Base-by-base conservation (phyloP, 805 yeast species). In the Pichia thaimueangensis region DNA sequence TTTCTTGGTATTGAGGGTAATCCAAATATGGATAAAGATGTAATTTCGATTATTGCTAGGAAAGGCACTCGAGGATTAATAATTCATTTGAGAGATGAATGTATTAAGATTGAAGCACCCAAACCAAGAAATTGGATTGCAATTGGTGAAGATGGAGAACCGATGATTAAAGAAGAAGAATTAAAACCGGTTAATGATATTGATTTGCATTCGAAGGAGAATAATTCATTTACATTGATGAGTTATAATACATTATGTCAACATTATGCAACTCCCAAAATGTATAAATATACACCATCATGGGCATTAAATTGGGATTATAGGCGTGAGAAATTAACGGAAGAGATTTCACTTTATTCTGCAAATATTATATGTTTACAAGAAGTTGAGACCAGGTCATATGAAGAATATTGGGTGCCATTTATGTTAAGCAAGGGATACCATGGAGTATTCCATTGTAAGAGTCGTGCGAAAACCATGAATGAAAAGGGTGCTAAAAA, bases 261-360 rank as follows among this genome's bases (percentile, higher is more conserved):
- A 60, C 93, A 85, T 60, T 91, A 91, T 66, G 97, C 97, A 3
- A 87, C 96, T 4, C 75, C 93, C 17, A 83, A 80, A 59, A 73
- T 91, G 82, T 93, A 86, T 63, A 91, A 85, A 55, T 91, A 86
- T 59, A 88, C 97, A 1, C 97, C 97, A 19, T 78, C 95, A 2
- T 93, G 98, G 97, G 99, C 97, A 3, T 73, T 93, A 48, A 78
- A 80, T 41, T 91, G 97, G 97, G 84, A 84, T 11, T 88, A 82
- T 64, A 82, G 99, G 63, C 77, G 83, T 56, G 81, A 84, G 47
- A 69, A 77, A 31, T 71, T 93, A 49, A 78, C 80, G 43, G 78
- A 82, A 48, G 95, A 93, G 60, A 72, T 93, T 13, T 55, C 80
- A 34, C 68, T 71, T 11, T 73, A 69, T 50, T 71, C 76, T 43